Base-by-base conservation (phyloP, 2,329 filamentous ascomycete species). In the Acrodontium crateriforme region DNA sequence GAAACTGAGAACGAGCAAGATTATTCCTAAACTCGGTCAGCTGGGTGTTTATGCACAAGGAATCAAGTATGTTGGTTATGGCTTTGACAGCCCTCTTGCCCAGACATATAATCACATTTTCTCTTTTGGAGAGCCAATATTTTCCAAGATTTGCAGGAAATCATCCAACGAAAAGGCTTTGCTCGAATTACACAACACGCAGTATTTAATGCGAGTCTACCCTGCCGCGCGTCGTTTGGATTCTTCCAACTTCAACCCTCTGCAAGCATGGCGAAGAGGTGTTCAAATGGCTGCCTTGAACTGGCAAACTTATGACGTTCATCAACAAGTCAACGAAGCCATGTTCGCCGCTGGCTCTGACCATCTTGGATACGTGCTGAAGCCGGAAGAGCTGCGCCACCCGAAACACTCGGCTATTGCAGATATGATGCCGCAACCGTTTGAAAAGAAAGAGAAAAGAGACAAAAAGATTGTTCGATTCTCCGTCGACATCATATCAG, bases 211-310 rank as follows among this genome's bases (percentile, higher is more conserved):
- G 71, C 78, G 89, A 23, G 84, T 95, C 7, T 98, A 98, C 49
- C 89, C 89, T 5, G 79, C 82, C 30, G 76, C 72, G 19, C 75
- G 73, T 42, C 78, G 89, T 16, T 65, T 95, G 31, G 74, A 72
- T 18, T 95, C 89, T 1, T 82, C 78, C 43, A 98, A 98, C 57
- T 95, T 94, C 47, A 84, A 94, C 46, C 89, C 89, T 1, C 69
- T 93, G 38, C 75, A 78, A 37, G 92, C 89, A 51, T 98, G 89
- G 89, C 76, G 87, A 28, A 76, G 83, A 23, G 89, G 89, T 17
- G 89, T 94, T 11, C 89, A 98, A 56, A 95, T 98, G 87, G 84
- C 80, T 9, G 89, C 89, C 1, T 65, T 95, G 37, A 98, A 98
- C 57, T 95, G 89, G 87, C 89, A 98, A 57, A 95, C 85, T 0